Conservation (phyloP, 306 rosid species). For the Ochetophila trinervis region DNA sequence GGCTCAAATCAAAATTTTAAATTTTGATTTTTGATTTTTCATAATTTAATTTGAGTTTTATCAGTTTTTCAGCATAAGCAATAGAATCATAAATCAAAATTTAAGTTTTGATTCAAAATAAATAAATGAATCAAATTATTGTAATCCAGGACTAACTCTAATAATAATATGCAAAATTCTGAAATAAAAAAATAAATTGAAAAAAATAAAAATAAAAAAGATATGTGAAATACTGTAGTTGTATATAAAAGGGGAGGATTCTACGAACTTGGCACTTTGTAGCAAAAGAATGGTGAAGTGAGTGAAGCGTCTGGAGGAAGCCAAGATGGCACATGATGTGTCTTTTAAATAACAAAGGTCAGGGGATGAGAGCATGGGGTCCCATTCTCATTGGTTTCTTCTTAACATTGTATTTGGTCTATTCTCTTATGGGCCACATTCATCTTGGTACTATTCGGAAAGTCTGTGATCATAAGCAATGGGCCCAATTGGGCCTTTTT, state of each 20-base stretch:
- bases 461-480: neutral
- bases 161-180: too few relatives aligned
- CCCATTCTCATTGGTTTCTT: constrained; percentile 38
- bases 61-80: too few relatives aligned
- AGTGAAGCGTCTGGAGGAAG: constrained; percentile 22
- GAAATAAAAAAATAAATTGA: too few relatives aligned
- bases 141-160: too few relatives aligned
- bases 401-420: constrained; percentile 55
- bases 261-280: constrained; percentile 35
- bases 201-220: neutral
- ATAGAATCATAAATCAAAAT: too few relatives aligned
- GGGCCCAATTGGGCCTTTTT: constrained; percentile 15
- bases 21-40: too few relatives aligned
- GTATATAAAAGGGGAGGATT: constrained; percentile 22
- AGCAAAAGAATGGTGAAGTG: constrained; percentile 36
- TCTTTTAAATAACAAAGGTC: constrained; percentile 16
- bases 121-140: too few relatives aligned
- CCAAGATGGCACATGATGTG: constrained; percentile 48
- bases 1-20: too few relatives aligned
- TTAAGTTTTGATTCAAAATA: too few relatives aligned
- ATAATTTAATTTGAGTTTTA: too few relatives aligned
- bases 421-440: constrained; percentile 24
- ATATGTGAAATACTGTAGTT: neutral
- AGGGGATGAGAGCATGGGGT: constrained; percentile 48
- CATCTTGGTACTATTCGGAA: constrained; percentile 7